These are phyloP conservation scores for Pontederia crassipes DNA, from an alignment of 176 grass and related monocot species.

Conservation along the genomic window DNA sequence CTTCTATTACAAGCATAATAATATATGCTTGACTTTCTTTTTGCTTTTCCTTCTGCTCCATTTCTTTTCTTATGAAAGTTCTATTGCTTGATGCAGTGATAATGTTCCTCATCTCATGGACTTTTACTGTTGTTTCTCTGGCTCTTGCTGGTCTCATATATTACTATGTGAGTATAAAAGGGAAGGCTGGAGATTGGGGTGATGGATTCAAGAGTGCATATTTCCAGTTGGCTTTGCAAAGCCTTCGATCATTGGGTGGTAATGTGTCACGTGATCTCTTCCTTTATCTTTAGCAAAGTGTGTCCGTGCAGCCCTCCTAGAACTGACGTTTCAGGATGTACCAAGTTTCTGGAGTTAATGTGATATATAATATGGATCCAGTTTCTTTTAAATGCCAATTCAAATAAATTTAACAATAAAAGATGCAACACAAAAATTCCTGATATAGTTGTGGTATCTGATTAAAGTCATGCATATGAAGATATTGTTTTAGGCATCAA, in stretches of 20 bases:
- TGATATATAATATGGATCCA: too few relatives aligned
- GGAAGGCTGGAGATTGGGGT: constrained; percentile 95
- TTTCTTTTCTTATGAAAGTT: constrained; percentile 10
- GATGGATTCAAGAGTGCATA: constrained; percentile 99
- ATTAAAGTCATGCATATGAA: too few relatives aligned
- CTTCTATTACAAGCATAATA: not conserved
- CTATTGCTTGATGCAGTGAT: constrained; percentile 53
- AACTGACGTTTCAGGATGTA: too few relatives aligned
- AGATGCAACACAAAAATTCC: too few relatives aligned
- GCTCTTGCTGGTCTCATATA: constrained; percentile 97
- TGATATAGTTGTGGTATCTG: too few relatives aligned
- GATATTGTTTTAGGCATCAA: too few relatives aligned
- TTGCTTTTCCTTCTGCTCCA: not conserved
- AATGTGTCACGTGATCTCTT: constrained; percentile 17
- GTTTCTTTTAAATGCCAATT: too few relatives aligned
- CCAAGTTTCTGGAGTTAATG: too few relatives aligned
- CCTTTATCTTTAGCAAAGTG: constrained; percentile 40
- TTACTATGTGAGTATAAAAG: constrained; percentile 98
- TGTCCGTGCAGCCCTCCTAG: too few relatives aligned
- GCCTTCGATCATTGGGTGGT: constrained; percentile 96
- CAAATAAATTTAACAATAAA: too few relatives aligned
- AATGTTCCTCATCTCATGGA: constrained; percentile 97
- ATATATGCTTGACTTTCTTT: not conserved
- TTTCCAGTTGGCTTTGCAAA: constrained; percentile 86
- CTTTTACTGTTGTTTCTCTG: constrained; percentile 86